Percentiles rank a stretch among this genome's conserved stretches.
These are phyloP conservation scores for Pulveroboletus frians DNA, from an alignment of 768 basidiomycete genomes.

Conservation along the genomic window DNA sequence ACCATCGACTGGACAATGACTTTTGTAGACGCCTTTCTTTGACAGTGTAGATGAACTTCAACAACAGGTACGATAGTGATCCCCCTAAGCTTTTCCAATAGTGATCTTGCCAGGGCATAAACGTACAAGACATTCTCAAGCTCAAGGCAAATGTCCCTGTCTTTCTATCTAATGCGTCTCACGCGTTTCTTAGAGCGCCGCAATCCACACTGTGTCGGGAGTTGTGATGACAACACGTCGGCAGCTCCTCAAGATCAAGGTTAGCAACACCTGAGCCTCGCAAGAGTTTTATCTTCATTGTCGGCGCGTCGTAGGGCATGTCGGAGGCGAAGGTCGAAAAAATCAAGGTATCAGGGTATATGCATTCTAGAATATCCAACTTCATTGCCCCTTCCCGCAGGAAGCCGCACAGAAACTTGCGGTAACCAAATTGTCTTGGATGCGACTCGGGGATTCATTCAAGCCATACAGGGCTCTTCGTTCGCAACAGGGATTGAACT, in stretches of 20 bases:
- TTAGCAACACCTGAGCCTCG: constrained; percentile 20
- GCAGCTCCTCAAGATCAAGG: constrained; percentile 92
- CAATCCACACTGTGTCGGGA: constrained; percentile 80
- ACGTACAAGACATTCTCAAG: constrained; percentile 91
- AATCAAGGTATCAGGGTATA: constrained; percentile 59
- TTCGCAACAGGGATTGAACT: constrained; percentile 90
- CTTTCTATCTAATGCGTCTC: not conserved
- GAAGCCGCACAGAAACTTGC: constrained; percentile 88
- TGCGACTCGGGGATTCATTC: not conserved
- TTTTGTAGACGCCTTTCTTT: constrained; percentile 52
- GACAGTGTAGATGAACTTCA: constrained; percentile 83
- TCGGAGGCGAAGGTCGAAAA: constrained; percentile 98
- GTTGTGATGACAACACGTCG: constrained; percentile 89
- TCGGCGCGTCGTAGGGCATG: constrained; percentile 58
- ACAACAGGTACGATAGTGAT: constrained; percentile 51
- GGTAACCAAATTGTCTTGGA: constrained; percentile 32
- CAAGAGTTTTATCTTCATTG: not conserved
- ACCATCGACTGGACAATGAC: not conserved
- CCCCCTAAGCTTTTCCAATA: constrained; percentile 3
- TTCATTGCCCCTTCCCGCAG: constrained; percentile 34
- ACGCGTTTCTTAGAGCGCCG: constrained; percentile 49
- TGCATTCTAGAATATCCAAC: not conserved
- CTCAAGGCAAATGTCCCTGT: constrained; percentile 56
- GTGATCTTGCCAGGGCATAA: constrained; percentile 65
- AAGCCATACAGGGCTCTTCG: constrained; percentile 63